Evolutionary conservation across 306 rosid species (phyloP).

Genomic region (Senna tora): DNA sequence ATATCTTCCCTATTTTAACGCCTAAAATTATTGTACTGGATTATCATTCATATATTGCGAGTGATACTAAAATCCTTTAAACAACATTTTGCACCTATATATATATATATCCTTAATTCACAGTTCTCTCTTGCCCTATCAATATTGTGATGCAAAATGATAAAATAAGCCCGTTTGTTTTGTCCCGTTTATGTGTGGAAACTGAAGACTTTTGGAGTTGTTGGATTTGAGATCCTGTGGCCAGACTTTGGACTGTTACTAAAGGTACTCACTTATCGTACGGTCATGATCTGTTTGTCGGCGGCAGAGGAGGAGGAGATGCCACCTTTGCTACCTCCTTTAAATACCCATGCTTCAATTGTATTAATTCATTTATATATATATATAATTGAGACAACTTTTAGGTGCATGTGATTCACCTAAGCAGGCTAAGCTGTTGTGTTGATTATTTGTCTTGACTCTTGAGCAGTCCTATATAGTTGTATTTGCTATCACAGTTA

Average conservation of each 20-base stretch:
- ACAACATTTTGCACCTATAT: conserved; percentile 31
- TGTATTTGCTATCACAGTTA: conserved; percentile 11
- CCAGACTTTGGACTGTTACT: conserved; percentile 44
- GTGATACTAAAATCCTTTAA: conserved; percentile 30
- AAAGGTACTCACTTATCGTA: conserved; percentile 49
- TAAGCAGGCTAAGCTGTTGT: conserved; percentile 54
- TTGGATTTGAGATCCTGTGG: conserved; percentile 44
- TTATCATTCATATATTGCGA: too few relatives aligned
- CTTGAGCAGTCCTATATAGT: conserved; percentile 33
- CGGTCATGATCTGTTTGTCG: conserved; percentile 62
- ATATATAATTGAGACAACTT: conserved; percentile 45
- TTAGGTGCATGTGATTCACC: conserved; percentile 67
- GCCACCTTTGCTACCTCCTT: conserved; percentile 30
- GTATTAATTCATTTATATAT: too few relatives aligned
- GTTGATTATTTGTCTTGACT: conserved; percentile 56
- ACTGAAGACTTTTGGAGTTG: not conserved
- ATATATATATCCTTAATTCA: too few relatives aligned
- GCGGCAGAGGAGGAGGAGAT: conserved; percentile 49
- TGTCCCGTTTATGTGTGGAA: conserved; percentile 32
- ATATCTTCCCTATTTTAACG: conserved; percentile 26
- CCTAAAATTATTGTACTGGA: conserved; percentile 45
- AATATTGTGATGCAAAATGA: conserved; percentile 20
- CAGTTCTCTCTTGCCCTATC: conserved; percentile 29
- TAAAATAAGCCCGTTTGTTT: conserved; percentile 20
- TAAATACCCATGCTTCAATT: conserved; percentile 21